phyloP scores from a whole-genome alignment of 129 eudicot species.

The Flaveria sonorensis region DNA sequence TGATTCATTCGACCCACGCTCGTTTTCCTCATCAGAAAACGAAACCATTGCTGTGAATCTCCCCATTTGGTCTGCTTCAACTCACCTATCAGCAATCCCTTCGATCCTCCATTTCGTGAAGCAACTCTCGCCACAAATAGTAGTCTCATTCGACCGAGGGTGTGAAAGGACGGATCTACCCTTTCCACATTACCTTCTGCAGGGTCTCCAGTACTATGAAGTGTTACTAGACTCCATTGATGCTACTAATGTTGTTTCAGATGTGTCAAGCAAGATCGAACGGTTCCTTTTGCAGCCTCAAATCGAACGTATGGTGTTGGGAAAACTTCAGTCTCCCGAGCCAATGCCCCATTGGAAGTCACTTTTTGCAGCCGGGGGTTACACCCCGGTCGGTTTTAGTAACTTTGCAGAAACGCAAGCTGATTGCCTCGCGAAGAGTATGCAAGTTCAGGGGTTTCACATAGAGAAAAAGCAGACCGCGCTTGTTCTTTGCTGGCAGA shows the following conservation, averaged over 20 bases:
- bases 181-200: conserved; percentile 51
- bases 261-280: conserved; percentile 52
- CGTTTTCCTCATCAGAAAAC: conserved; percentile 35
- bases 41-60: conserved; percentile 61
- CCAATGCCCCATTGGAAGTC: conserved; percentile 60
- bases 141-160: conserved; percentile 55
- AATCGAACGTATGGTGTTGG: conserved; percentile 50
- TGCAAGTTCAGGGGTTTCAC: conserved; percentile 58
- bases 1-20: conserved; percentile 59
- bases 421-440: conserved; percentile 49
- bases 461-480: conserved; percentile 57
- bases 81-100: conserved; percentile 42
- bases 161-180: conserved; percentile 65
- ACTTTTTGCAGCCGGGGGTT: conserved; percentile 51
- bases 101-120: conserved; percentile 54
- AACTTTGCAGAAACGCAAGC: conserved; percentile 66
- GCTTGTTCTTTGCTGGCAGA: conserved; percentile 66
- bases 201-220: conserved; percentile 59
- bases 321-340: conserved; percentile 48
- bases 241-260: conserved; percentile 46
- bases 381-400: conserved; percentile 45
- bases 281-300: conserved; percentile 56
- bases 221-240: conserved; percentile 52
- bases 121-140: conserved; percentile 50
- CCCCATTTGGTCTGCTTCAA: conserved; percentile 56